Evolutionary conservation across 129 eudicot species (phyloP).

Genomic region (Sambucus nigra): DNA sequence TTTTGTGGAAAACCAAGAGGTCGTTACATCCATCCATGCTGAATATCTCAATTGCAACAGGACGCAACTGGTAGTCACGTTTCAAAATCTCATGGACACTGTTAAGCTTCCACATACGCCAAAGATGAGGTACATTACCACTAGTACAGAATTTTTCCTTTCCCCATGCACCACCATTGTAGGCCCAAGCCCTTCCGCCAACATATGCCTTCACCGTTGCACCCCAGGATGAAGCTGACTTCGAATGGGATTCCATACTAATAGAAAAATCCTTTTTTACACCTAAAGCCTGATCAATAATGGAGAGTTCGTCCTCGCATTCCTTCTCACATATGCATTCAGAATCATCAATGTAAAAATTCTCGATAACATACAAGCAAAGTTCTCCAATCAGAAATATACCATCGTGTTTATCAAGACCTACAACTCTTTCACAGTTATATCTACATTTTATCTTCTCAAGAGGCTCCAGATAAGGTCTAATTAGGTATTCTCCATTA

Average conservation of each 20-base stretch:
- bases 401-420: slow-evolving; percentile 96
- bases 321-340: slow-evolving; percentile 92
- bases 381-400: slow-evolving; percentile 91
- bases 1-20: slow-evolving; percentile 91
- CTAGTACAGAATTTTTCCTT: slow-evolving; percentile 61
- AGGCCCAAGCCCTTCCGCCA: slow-evolving; percentile 94
- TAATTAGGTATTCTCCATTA: slow-evolving; percentile 79
- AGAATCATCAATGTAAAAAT: slow-evolving; percentile 75
- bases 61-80: slow-evolving; percentile 97
- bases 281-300: slow-evolving; percentile 94
- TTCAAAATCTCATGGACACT: slow-evolving; percentile 89
- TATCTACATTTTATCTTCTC: slow-evolving; percentile 77
- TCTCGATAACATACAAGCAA: slow-evolving; percentile 77
- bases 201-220: slow-evolving; percentile 34
- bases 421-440: slow-evolving; percentile 91
- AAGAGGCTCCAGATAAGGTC: slow-evolving; percentile 83
- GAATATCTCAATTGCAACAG: slow-evolving; percentile 91
- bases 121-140: slow-evolving; percentile 77
- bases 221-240: slow-evolving; percentile 73
- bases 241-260: slow-evolving; percentile 52
- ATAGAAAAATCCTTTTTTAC: slow-evolving; percentile 64
- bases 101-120: slow-evolving; percentile 98
- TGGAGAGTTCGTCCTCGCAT: slow-evolving; percentile 73
- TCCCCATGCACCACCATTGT: slow-evolving; percentile 91
- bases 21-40: slow-evolving; percentile 99